A percentile compares a stretch with the other conserved stretches of the same genome.
These are phyloP conservation scores for Candida mattraensis DNA, from an alignment of 805 yeast species.

Conservation along the genomic window DNA sequence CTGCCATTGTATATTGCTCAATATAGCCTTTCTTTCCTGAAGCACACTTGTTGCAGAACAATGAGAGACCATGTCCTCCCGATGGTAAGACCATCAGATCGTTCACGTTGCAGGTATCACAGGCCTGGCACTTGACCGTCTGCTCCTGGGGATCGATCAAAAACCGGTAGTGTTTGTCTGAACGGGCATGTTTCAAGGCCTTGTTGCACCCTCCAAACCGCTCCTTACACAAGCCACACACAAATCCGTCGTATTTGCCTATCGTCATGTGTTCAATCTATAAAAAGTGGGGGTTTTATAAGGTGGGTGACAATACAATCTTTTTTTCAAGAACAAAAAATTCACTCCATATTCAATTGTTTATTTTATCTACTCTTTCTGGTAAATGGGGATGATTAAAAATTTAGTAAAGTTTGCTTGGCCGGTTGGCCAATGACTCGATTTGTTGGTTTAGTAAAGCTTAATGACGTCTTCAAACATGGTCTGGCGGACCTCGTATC, in stretches of 20 bases:
- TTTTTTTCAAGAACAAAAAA: too few relatives aligned
- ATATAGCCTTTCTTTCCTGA: constrained; percentile 1
- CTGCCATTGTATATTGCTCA: constrained; percentile 4
- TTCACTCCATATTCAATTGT: too few relatives aligned
- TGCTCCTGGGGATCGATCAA: not conserved
- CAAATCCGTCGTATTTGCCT: too few relatives aligned
- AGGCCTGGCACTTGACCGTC: constrained; percentile 5
- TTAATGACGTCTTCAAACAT: constrained; percentile 18
- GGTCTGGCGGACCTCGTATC: constrained; percentile 19
- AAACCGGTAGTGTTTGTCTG: constrained; percentile 8
- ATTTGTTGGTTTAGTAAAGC: constrained; percentile 9
- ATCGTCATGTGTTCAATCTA: too few relatives aligned
- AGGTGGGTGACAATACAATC: too few relatives aligned
- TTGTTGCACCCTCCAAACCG: constrained; percentile 9
- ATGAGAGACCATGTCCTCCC: constrained; percentile 6
- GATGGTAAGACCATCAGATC: constrained; percentile 7
- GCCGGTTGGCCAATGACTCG: too few relatives aligned
- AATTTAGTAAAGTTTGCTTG: too few relatives aligned
- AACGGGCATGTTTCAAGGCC: constrained; percentile 8
- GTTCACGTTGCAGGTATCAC: constrained; percentile 10
- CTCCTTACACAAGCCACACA: constrained; percentile 13
- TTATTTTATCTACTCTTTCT: too few relatives aligned
- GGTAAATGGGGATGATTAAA: too few relatives aligned
- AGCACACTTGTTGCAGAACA: constrained; percentile 8
- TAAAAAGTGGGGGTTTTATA: too few relatives aligned